Conservation (phyloP, 805 yeast species). For the Cyberlindnera americana region DNA sequence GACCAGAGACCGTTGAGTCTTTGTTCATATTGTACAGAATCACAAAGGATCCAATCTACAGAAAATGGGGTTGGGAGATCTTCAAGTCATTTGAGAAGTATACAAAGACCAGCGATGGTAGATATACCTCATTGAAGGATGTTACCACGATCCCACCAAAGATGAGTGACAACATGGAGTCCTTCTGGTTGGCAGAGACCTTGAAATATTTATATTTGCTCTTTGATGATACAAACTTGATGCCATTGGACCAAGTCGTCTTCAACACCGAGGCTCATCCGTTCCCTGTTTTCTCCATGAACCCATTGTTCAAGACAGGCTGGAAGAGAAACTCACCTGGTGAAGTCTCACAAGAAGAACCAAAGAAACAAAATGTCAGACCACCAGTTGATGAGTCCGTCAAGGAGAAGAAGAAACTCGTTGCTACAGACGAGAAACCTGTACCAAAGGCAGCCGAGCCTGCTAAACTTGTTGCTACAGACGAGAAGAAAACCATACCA, state of each 20-base stretch:
- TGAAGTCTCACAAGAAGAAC: slow-evolving; percentile 3
- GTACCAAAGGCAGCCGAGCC: neutral
- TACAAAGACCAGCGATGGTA: slow-evolving; percentile 46
- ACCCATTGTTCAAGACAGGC: slow-evolving; percentile 53
- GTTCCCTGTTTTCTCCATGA: slow-evolving; percentile 65
- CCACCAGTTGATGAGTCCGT: slow-evolving; percentile 16
- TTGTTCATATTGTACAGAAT: slow-evolving; percentile 74
- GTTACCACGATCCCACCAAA: slow-evolving; percentile 55
- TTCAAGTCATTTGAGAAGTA: slow-evolving; percentile 65
- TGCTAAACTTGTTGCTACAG: slow-evolving; percentile 1
- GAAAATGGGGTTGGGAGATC: slow-evolving; percentile 88
- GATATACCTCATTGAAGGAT: slow-evolving; percentile 64
- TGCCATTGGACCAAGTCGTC: slow-evolving; percentile 67
- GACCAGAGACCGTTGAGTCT: slow-evolving; percentile 94
- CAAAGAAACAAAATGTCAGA: slow-evolving; percentile 25
- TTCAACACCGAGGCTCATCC: slow-evolving; percentile 96
- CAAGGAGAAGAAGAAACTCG: slow-evolving; percentile 1
- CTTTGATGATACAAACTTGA: slow-evolving; percentile 61
- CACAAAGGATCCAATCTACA: slow-evolving; percentile 75
- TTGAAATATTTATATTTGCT: slow-evolving; percentile 78
- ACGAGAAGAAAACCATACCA: slow-evolving; percentile 10
- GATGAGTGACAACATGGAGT: slow-evolving; percentile 72
- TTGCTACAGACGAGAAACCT: neutral
- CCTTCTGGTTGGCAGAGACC: slow-evolving; percentile 94
- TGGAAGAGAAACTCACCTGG: slow-evolving; percentile 41